phyloP scores from a whole-genome alignment of 225 moss, liverwort and hornwort genomes.

The Pseudisothecium myosuroides region DNA sequence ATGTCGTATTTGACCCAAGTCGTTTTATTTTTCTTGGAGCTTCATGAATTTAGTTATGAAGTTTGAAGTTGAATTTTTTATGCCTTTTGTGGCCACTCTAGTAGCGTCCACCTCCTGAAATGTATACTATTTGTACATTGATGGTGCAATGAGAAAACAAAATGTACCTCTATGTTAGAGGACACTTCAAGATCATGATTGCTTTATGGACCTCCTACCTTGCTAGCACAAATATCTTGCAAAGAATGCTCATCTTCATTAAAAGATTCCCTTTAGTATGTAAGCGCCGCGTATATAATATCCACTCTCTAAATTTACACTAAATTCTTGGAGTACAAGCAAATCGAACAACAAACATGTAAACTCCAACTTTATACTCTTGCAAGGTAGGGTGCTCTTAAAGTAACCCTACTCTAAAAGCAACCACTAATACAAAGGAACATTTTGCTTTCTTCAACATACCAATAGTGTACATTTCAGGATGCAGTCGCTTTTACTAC shows the following conservation, averaged over 20 bases:
- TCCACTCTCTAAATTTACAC: neutral
- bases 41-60: neutral
- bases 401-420: neutral
- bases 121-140: neutral
- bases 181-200: accelerated
- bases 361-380: neutral
- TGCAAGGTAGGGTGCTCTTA: accelerated
- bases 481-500: accelerated
- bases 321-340: neutral
- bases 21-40: neutral
- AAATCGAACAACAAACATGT: neutral
- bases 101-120: neutral
- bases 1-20: accelerated
- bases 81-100: neutral
- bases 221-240: too few species aligned
- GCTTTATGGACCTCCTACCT: neutral
- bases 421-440: accelerated
- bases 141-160: neutral
- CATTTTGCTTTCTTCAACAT: neutral
- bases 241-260: neutral
- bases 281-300: neutral
- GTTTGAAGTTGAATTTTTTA: neutral
- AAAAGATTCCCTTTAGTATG: neutral
- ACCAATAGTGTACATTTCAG: accelerated
- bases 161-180: accelerated